Evolutionary conservation across 371 early-diverging fungal genomes (phyloP), one percentile per base, ranked within the genome.

Genomic region (Apophysomyces sp.): DNA sequence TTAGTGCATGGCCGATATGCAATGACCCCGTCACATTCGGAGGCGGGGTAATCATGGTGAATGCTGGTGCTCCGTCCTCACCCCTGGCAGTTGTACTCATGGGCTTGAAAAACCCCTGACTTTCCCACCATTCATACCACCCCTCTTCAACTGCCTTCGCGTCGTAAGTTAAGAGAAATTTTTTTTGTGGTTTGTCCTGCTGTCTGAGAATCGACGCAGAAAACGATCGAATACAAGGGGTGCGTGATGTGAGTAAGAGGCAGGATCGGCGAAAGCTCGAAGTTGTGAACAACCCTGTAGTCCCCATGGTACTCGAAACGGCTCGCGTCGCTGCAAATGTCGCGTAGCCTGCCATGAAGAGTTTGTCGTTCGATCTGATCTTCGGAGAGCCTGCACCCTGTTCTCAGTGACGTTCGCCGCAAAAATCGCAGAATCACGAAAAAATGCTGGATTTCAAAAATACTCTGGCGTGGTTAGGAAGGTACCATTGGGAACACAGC

Each of bases 11-110:
- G 5, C 99, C 99, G 55, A 98, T 84, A 70, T 99, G 99, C 16
- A 99, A 80, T 15, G 86, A 86, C 6, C 99, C 99, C 0, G 99
- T 99, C 28, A 99, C 94, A 72, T 99, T 99, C 26, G 99, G 99
- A 11, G 99, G 99, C 8, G 99, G 99, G 7, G 96, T 88, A 3
- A 93, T 74, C 81, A 99, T 94, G 3, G 83, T 83, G 62, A 86
- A 88, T 3, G 26, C 9, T 21, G 49, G 49, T 21, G 69, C 21
- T 53, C 61, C 12, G 39, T 69, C 15, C 54, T 57, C 56, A 15
- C 12, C 32, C 18, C 9, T 36, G 15, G 26, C 21, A 52, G 52
- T 21, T 40, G 40, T 26, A 34, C 69, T 72, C 9, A 64, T 63
- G 3, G 76, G 60, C 51, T 26, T 65, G 57, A 68, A 69, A 15